Evolutionary conservation across 106 monocot genomes (phyloP).

Genomic region (Dendrobium catenatum): DNA sequence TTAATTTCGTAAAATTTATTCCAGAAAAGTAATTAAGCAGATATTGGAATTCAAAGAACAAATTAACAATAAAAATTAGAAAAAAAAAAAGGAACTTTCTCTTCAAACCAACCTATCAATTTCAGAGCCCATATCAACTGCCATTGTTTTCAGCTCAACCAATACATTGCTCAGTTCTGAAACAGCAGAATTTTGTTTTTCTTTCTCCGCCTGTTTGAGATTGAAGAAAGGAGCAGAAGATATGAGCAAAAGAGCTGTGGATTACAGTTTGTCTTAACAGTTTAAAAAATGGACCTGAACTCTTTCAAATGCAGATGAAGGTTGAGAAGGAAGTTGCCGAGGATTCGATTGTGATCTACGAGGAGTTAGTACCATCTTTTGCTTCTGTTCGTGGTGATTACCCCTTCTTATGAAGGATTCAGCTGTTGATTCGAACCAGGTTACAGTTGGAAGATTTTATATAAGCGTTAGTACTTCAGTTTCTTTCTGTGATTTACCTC

Average conservation of each 20-base stretch:
- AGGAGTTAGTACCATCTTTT: constrained; percentile 29
- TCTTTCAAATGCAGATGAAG: constrained; percentile 26
- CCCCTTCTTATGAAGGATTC: constrained; percentile 30
- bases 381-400: constrained; percentile 28
- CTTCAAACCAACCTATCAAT: constrained; percentile 13
- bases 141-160: constrained; percentile 15
- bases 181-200: constrained; percentile 12
- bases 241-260: neutral
- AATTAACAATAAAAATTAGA: too few species aligned
- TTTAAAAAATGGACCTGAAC: constrained; percentile 28
- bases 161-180: constrained; percentile 16
- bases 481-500: constrained; percentile 22
- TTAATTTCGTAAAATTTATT: too few species aligned
- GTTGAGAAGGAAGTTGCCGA: constrained; percentile 24
- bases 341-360: constrained; percentile 14
- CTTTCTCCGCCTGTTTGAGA: neutral
- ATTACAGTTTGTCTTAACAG: neutral
- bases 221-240: neutral
- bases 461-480: neutral
- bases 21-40: too few species aligned
- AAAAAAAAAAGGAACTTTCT: too few species aligned
- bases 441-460: neutral
- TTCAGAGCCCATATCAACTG: constrained; percentile 17
- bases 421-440: constrained; percentile 18
- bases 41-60: too few species aligned